Evolutionary conservation across 768 basidiomycete genomes (phyloP).

Genomic region (Zangia roseola): DNA sequence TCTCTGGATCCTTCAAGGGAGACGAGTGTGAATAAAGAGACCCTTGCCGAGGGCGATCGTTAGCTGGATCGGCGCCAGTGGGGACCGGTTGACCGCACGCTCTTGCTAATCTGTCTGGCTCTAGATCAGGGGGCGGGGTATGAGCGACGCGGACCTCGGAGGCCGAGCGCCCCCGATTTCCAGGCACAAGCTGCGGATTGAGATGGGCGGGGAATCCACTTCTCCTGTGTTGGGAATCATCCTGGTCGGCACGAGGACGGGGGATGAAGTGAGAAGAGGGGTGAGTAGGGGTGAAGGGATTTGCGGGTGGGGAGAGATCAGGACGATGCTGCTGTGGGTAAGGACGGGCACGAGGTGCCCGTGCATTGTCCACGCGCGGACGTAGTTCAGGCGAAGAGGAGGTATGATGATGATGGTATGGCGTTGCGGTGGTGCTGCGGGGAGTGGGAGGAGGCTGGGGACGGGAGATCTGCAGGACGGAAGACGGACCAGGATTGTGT

Average conservation of each 20-base stretch:
- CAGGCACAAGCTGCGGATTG: constrained; percentile 8
- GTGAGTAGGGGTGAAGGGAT: neutral
- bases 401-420: constrained; percentile 21
- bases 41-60: constrained; percentile 5
- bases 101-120: constrained; percentile 28
- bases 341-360: constrained; percentile 23
- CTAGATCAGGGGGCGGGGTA: constrained; percentile 28
- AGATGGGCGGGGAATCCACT: constrained; percentile 15
- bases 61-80: constrained; percentile 3
- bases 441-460: constrained; percentile 7
- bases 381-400: constrained; percentile 24
- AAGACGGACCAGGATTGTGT: constrained; percentile 4
- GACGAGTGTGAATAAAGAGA: neutral
- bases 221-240: constrained; percentile 8
- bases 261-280: constrained; percentile 12
- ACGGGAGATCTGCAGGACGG: neutral
- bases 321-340: constrained; percentile 7
- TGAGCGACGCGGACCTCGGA: constrained; percentile 20
- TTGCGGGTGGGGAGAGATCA: constrained; percentile 6
- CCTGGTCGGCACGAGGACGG: constrained; percentile 14
- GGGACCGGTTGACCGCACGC: constrained; percentile 26
- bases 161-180: constrained; percentile 20
- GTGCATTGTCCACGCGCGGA: constrained; percentile 19
- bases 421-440: constrained; percentile 8
- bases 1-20: neutral